Percentiles rank a stretch among this genome's conserved stretches.
Evolutionary conservation across 164 flowering plant species (phyloP).

Genomic region (Berberis thunbergii): DNA sequence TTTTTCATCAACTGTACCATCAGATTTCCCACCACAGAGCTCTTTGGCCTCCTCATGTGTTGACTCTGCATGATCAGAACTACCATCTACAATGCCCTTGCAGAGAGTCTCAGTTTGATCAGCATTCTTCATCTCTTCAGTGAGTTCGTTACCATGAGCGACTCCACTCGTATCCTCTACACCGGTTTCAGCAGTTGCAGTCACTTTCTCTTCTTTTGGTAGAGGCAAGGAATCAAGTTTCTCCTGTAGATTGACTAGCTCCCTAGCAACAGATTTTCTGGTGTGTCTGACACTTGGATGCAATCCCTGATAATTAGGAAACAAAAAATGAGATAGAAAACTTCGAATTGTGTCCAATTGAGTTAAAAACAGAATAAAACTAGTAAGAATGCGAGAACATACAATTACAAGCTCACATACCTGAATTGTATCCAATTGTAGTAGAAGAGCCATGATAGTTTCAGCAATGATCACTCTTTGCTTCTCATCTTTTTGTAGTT

Average conservation of each 20-base stretch:
- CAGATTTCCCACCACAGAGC: too few relatives aligned
- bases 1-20: too few relatives aligned
- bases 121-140: too few relatives aligned
- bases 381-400: not conserved
- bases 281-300: slow-evolving; percentile 45
- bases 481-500: slow-evolving; percentile 21
- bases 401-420: slow-evolving; percentile 22
- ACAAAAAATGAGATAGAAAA: not conserved
- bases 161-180: not conserved
- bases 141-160: too few relatives aligned
- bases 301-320: slow-evolving; percentile 36
- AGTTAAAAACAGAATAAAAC: not conserved
- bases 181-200: not conserved
- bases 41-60: too few relatives aligned
- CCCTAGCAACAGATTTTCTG: slow-evolving; percentile 65
- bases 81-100: too few relatives aligned
- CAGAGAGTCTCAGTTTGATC: too few relatives aligned
- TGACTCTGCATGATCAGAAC: too few relatives aligned
- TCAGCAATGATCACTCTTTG: slow-evolving; percentile 41
- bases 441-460: slow-evolving; percentile 56
- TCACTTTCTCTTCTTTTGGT: too few relatives aligned
- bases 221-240: slow-evolving; percentile 35
- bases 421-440: slow-evolving; percentile 68
- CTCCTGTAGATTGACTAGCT: slow-evolving; percentile 60
- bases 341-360: not conserved